phyloP scores from a whole-genome alignment of 495 filamentous ascomycete genomes.

The Cairneyella variabilis region DNA sequence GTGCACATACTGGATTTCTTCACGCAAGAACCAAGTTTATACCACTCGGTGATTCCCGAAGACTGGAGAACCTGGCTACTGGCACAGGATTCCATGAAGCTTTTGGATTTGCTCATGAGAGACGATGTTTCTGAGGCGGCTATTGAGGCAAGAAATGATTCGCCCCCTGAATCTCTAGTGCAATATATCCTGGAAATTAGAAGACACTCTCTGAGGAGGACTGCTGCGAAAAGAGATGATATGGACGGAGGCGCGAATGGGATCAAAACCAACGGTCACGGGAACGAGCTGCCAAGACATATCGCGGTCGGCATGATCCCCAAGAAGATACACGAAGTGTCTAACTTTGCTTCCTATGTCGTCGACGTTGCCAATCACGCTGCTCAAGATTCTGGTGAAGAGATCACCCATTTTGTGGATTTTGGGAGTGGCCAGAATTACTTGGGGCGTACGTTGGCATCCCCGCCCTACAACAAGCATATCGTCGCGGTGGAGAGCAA shows the following conservation, averaged over 20 bases:
- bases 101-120: slow-evolving; percentile 75
- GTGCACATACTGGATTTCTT: slow-evolving; percentile 96
- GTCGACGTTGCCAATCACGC: slow-evolving; percentile 51
- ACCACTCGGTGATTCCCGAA: slow-evolving; percentile 65
- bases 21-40: slow-evolving; percentile 75
- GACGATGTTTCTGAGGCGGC: slow-evolving; percentile 50
- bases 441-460: slow-evolving; percentile 81
- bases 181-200: slow-evolving; percentile 74
- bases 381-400: slow-evolving; percentile 30
- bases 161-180: slow-evolving; percentile 60
- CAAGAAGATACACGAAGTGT: slow-evolving; percentile 94
- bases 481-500: slow-evolving; percentile 90
- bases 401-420: slow-evolving; percentile 85
- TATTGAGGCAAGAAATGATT: slow-evolving; percentile 31
- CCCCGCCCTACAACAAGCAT: slow-evolving; percentile 75
- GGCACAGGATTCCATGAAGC: slow-evolving; percentile 60
- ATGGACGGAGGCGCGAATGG: background rate
- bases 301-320: slow-evolving; percentile 89
- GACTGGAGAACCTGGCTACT: slow-evolving; percentile 80
- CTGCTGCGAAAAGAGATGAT: slow-evolving; percentile 44
- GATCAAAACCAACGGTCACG: slow-evolving; percentile 26
- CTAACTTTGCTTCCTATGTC: slow-evolving; percentile 54
- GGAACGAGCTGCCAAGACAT: slow-evolving; percentile 56
- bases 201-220: slow-evolving; percentile 60
- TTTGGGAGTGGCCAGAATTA: slow-evolving; percentile 97